Percentiles rank a stretch among this genome's conserved stretches.
phyloP scores from a whole-genome alignment of 441 rosid species.

The Corymbia calophylla region DNA sequence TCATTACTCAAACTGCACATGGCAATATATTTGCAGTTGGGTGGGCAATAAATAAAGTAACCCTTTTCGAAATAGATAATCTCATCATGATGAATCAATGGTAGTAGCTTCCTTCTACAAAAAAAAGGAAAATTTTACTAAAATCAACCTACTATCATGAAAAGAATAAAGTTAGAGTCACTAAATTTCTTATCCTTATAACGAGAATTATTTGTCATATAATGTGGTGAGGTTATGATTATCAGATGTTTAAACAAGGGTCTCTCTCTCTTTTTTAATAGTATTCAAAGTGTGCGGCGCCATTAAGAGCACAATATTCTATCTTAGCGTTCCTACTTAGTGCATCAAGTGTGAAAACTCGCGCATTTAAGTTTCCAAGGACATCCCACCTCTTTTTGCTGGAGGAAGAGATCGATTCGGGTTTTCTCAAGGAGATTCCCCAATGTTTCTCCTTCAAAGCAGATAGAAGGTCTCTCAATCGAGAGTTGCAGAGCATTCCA shows the following conservation, averaged over 20 bases:
- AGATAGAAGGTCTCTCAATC: neutral
- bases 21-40: neutral
- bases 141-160: neutral
- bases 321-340: conserved; percentile 60
- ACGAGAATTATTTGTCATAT: neutral
- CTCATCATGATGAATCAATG: neutral
- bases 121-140: neutral
- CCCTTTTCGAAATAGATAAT: neutral
- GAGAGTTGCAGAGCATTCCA: neutral
- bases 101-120: neutral
- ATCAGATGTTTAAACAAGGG: neutral
- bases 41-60: neutral
- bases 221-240: neutral
- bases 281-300: neutral
- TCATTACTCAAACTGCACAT: neutral
- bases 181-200: neutral
- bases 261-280: no score
- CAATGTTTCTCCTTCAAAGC: neutral
- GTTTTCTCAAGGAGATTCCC: neutral
- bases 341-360: conserved; percentile 26
- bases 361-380: neutral
- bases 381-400: neutral
- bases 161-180: neutral
- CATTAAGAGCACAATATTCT: neutral
- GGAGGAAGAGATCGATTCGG: neutral